Conservation (phyloP, 2,329 filamentous ascomycete genomes). For the Colletotrichum paranaense region DNA sequence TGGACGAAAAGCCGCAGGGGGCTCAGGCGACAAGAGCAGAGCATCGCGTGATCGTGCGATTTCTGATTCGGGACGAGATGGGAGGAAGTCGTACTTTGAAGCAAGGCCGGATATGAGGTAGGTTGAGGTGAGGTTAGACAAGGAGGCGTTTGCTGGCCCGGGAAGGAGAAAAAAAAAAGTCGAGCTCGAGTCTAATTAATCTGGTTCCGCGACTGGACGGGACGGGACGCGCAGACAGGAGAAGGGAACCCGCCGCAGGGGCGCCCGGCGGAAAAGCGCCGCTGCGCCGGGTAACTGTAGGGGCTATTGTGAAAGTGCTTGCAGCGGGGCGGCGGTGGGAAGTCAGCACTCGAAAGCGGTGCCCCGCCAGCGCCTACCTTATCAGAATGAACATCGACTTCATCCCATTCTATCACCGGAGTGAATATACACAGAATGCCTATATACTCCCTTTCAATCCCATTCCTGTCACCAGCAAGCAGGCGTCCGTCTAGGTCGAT, state of each 20-base stretch:
- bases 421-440: too few relatives aligned
- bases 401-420: background rate
- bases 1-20: slow-evolving; percentile 61
- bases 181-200: slow-evolving; percentile 14
- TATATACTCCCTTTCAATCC: too few relatives aligned
- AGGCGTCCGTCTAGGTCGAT: too few relatives aligned
- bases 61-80: background rate
- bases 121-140: background rate
- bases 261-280: slow-evolving; percentile 7
- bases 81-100: too few relatives aligned
- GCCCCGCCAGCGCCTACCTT: too few relatives aligned
- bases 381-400: background rate
- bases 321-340: background rate
- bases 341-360: background rate
- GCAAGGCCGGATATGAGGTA: too few relatives aligned
- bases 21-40: slow-evolving; percentile 58
- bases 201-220: slow-evolving; percentile 13
- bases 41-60: slow-evolving; percentile 49
- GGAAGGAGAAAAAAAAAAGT: background rate
- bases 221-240: slow-evolving; percentile 14
- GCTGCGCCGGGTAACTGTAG: slow-evolving; percentile 13
- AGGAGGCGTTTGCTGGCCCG: background rate
- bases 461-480: too few relatives aligned
- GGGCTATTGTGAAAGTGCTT: background rate
- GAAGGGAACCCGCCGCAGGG: background rate